Base-by-base conservation (phyloP, 208 protist genomes). In the Spironucleus salmonicida region DNA sequence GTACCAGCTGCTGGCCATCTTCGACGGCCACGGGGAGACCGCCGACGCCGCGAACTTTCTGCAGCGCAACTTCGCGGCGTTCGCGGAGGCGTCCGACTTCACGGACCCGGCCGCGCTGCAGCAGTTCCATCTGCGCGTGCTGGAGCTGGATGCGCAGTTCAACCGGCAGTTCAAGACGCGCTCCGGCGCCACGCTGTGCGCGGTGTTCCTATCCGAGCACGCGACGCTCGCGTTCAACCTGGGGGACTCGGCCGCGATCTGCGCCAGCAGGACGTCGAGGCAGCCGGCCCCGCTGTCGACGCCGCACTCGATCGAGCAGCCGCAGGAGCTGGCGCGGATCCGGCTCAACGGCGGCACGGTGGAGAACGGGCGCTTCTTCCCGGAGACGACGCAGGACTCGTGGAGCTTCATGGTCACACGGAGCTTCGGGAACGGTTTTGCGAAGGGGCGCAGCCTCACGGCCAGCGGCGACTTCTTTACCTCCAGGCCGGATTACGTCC, bases 401-500 rank as follows among this genome's bases (percentile, higher is more conserved):
- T 67, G 61, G 61, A 40, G 29, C 34, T 67, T 67, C 30, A 67
- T 67, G 61, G 26, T 67, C 34, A 67, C 61, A 39, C 15, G 61
- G 34, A 67, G 26, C 23, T 67, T 67, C 15, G 61, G 61, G 30
- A 67, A 67, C 61, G 35, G 26, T 23, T 67, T 67, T 38, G 35
- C 26, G 26, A 67, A 67, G 61, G 61, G 61, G 61, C n/a, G n/a
- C n/a, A n/a, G n/a, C n/a, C n/a, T n/a, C n/a, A n/a, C n/a, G n/a
- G n/a, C n/a, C n/a, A n/a, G n/a, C n/a, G n/a, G n/a, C n/a, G n/a
- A n/a, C n/a, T n/a, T n/a, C n/a, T n/a, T n/a, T n/a, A n/a, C n/a
- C n/a, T n/a, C n/a, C n/a, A n/a, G n/a, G n/a, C n/a, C n/a, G n/a
- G n/a, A n/a, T n/a, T n/a, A n/a, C n/a, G n/a, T n/a, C n/a, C n/a